Evolutionary conservation across 768 basidiomycete genomes (phyloP).

Genomic region (Tricholoma bakamatsutake): DNA sequence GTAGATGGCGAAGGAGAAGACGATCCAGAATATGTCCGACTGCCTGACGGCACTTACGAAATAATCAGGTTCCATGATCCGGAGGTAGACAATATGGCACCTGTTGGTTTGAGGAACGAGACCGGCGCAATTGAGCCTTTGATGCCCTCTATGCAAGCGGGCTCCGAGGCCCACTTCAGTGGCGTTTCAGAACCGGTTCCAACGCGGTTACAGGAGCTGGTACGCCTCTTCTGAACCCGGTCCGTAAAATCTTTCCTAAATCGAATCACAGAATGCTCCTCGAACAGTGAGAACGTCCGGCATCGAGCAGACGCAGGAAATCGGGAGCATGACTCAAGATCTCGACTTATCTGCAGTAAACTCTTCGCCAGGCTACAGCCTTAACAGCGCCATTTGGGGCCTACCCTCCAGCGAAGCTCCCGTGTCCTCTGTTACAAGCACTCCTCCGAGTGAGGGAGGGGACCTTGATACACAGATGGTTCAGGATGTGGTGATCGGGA

Average conservation of each 20-base stretch:
- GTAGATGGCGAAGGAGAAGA: constrained; percentile 58
- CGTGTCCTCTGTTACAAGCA: constrained; percentile 11
- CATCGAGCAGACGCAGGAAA: constrained; percentile 42
- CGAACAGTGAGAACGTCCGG: constrained; percentile 11
- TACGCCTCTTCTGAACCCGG: constrained; percentile 22
- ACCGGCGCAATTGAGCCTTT: constrained; percentile 49
- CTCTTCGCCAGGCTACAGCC: constrained; percentile 5
- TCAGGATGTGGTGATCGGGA: constrained; percentile 21
- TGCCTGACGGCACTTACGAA: constrained; percentile 31
- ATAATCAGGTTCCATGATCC: constrained; percentile 13
- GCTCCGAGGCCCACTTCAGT: constrained; percentile 39
- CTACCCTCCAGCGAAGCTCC: background rate
- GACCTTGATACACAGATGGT: constrained; percentile 36
- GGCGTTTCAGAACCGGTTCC: constrained; percentile 50
- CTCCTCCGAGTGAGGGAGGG: constrained; percentile 11
- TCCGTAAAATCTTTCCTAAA: background rate
- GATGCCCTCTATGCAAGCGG: constrained; percentile 22
- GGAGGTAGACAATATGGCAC: constrained; percentile 27
- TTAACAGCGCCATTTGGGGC: constrained; percentile 2
- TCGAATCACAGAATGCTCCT: constrained; percentile 8
- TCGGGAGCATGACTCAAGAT: constrained; percentile 11
- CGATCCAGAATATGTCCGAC: constrained; percentile 38
- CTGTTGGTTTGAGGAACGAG: constrained; percentile 54
- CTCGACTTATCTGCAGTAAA: constrained; percentile 3
- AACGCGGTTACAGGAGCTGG: constrained; percentile 50